These are phyloP conservation scores for Agrocybe chaxingu DNA, from an alignment of 768 basidiomycete genomes.

Conservation along the genomic window DNA sequence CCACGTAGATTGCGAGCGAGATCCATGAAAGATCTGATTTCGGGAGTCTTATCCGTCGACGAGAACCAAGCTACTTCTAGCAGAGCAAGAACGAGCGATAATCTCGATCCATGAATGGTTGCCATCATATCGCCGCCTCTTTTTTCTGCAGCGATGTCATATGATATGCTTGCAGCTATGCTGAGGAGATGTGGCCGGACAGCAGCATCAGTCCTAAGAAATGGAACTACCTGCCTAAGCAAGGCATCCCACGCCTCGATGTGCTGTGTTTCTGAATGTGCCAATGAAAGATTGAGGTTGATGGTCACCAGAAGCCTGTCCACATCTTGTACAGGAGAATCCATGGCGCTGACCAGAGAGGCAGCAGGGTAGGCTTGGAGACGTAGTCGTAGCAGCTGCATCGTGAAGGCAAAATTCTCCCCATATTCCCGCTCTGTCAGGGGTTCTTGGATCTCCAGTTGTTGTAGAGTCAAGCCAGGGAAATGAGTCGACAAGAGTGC, in stretches of 20 bases:
- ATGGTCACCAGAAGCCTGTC: constrained; percentile 66
- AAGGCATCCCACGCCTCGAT: constrained; percentile 78
- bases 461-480: constrained; percentile 59
- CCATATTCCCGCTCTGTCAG: constrained; percentile 74
- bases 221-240: constrained; percentile 59
- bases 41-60: constrained; percentile 46
- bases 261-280: constrained; percentile 73
- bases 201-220: constrained; percentile 56
- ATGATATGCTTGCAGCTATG: constrained; percentile 62
- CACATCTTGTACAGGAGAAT: constrained; percentile 41
- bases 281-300: constrained; percentile 85
- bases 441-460: constrained; percentile 62
- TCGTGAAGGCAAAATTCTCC: constrained; percentile 73
- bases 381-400: constrained; percentile 54
- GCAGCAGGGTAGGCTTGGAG: constrained; percentile 46
- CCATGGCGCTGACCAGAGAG: constrained; percentile 30
- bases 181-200: constrained; percentile 54
- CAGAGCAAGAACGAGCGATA: constrained; percentile 70
- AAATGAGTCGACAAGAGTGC: constrained; percentile 48
- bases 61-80: constrained; percentile 83
- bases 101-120: constrained; percentile 69
- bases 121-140: constrained; percentile 84
- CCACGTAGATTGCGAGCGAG: constrained; percentile 59
- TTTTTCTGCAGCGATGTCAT: constrained; percentile 61
- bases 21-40: constrained; percentile 57